A percentile compares a stretch with the other conserved stretches of the same genome.
phyloP scores from a whole-genome alignment of 140 eudicot genomes.

The Bidens hawaiensis region DNA sequence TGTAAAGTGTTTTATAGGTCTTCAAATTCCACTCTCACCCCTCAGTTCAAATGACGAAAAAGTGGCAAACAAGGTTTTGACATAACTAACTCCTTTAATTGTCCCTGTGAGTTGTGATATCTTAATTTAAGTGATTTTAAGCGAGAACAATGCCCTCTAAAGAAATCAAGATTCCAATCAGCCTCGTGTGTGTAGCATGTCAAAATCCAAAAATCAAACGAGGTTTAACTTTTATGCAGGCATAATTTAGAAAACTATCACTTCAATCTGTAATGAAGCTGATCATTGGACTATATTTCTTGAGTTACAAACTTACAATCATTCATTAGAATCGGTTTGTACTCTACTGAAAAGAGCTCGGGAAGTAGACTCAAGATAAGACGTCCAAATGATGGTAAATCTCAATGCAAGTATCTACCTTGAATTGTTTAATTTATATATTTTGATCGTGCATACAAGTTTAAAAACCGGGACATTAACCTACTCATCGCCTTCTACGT shows the following conservation, averaged over 20 bases:
- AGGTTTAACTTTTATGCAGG: neutral
- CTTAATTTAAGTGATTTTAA: neutral
- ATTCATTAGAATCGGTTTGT: neutral
- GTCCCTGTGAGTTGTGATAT: neutral
- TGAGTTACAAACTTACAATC: neutral
- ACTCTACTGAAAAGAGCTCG: neutral
- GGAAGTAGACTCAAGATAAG: neutral
- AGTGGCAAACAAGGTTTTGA: neutral
- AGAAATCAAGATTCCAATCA: neutral
- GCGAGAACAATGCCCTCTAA: neutral
- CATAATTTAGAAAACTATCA: neutral
- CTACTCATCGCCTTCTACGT: neutral
- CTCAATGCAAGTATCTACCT: neutral
- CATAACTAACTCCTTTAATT: neutral
- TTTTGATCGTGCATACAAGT: neutral
- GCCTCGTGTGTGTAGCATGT: neutral
- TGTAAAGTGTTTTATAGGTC: neutral
- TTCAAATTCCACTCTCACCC: constrained; percentile 1
- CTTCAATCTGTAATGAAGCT: neutral
- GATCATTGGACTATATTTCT: neutral
- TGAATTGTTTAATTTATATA: neutral
- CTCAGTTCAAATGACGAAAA: neutral
- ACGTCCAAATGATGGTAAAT: neutral
- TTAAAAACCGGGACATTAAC: neutral
- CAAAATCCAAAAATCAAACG: neutral